phyloP scores from a whole-genome alignment of 2,329 filamentous ascomycete genomes.

The Cryoendolithus antarcticus region DNA sequence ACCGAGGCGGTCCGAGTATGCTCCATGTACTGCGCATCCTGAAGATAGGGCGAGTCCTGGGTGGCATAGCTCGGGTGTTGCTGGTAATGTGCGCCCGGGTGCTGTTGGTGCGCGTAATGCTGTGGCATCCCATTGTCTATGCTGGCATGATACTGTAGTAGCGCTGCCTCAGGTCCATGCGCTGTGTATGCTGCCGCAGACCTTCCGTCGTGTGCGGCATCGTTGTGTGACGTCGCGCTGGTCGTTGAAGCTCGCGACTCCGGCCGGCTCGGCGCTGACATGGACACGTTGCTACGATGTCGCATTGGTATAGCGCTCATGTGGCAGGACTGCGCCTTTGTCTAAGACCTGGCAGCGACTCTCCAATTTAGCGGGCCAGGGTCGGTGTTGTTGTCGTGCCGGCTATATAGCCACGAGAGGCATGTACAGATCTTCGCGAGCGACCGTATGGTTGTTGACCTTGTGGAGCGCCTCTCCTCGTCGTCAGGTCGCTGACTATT shows the following conservation, averaged over 20 bases:
- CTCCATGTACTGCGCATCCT: constrained; percentile 15
- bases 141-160: constrained; percentile 19
- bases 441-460: too few species aligned
- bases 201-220: constrained; percentile 16
- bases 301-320: constrained; percentile 9
- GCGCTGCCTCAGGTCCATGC: constrained; percentile 18
- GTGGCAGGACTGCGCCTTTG: neutral
- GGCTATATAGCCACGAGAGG: too few species aligned
- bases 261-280: constrained; percentile 19
- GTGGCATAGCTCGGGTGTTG: constrained; percentile 8
- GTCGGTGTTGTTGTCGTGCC: too few species aligned
- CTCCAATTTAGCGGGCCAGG: too few species aligned
- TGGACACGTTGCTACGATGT: constrained; percentile 11
- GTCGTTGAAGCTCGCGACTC: constrained; percentile 23
- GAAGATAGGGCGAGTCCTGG: constrained; percentile 16
- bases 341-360: too few species aligned
- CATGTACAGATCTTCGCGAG: too few species aligned
- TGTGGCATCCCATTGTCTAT: constrained; percentile 7
- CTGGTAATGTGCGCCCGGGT: too few species aligned
- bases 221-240: constrained; percentile 19
- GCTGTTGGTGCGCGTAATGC: too few species aligned
- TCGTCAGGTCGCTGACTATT: too few species aligned
- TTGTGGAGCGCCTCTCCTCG: too few species aligned
- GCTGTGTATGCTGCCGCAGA: constrained; percentile 8
- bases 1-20: constrained; percentile 18